These are phyloP conservation scores for Beta corolliflora DNA, from an alignment of 179 eudicot species.

Conservation along the genomic window DNA sequence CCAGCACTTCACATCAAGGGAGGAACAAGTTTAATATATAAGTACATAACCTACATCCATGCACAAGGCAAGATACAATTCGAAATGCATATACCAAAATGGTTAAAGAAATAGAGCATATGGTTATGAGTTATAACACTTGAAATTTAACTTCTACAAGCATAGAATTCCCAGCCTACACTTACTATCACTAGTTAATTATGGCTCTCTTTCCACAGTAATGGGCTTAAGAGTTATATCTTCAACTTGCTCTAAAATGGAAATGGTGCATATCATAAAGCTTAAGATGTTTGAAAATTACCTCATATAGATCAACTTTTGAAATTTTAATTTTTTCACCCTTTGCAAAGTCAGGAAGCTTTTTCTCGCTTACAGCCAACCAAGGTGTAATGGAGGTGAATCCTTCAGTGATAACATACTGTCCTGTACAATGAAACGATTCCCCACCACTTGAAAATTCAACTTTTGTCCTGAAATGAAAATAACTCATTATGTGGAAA, in stretches of 20 bases:
- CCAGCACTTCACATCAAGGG: not conserved
- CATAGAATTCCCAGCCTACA: not conserved
- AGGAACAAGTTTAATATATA: not conserved
- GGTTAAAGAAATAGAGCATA: too few species aligned
- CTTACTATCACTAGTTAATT: not conserved
- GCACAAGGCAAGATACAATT: not conserved
- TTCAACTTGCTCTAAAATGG: not conserved
- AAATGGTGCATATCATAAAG: slow-evolving; percentile 9
- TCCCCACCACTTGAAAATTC: slow-evolving; percentile 86
- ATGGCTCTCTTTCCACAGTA: not conserved
- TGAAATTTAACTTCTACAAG: not conserved
- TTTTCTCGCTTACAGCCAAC: slow-evolving; percentile 83
- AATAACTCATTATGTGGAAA: slow-evolving; percentile 13
- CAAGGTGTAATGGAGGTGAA: slow-evolving; percentile 87
- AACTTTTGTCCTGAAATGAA: slow-evolving; percentile 59
- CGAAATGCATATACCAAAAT: not conserved
- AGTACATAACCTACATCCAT: not conserved
- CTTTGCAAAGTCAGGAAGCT: slow-evolving; percentile 70
- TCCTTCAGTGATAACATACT: slow-evolving; percentile 64
- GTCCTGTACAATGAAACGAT: slow-evolving; percentile 73
- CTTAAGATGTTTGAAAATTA: slow-evolving; percentile 24
- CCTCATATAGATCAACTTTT: slow-evolving; percentile 86
- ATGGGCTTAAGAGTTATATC: not conserved
- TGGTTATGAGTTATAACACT: not conserved
- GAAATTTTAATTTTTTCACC: slow-evolving; percentile 73